Evolutionary conservation across 1,284 basidiomycete genomes (phyloP), one percentile per base, ranked within the genome.

Genomic region (Irpex sp.): DNA sequence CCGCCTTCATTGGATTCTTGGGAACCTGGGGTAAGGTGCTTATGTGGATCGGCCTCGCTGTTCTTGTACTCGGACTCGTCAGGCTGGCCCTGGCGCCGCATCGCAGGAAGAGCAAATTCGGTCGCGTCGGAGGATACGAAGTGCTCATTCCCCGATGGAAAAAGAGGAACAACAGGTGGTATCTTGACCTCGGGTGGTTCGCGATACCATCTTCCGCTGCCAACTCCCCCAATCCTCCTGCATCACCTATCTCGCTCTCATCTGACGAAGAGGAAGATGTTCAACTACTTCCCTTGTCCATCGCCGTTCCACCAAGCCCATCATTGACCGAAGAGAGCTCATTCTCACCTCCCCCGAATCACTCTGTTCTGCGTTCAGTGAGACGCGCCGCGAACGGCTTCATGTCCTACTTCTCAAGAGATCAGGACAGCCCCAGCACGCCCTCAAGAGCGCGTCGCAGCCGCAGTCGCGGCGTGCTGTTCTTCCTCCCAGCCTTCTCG

Each of bases 1-100:
- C 95, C 17, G 92, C 89, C 6, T 96, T 97, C 78, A 94, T 97
- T 72, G 87, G 88, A 31, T 97, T 96, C 80, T 82, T 98, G 63
- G 92, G 87, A 51, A 83, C 83, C 35, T 95, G 93, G 88, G 95
- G 95, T 65, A 94, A 92, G 72, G 80, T 75, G 39, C 77, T 97
- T 63, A 92, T 97, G 89, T 93, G 89, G 86, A 67, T 95, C 35
- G 94, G 92, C 1, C 75, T 89, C 61, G 74, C 84, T 17, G 76
- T 97, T 62, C 80, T 97, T 50, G 73, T 95, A 55, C 71, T 87
- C 54, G 92, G 92, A 26, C 74, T 88, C 49, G 72, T 88, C 58
- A 83, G 88, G 66, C 78, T 96, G 57, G 75, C 69, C 68, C 74
- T 89, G 72, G 72, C 71, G 55, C 69, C 83, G 33, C 79, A 75